Evolutionary conservation across 257 asterid species (phyloP).

Genomic region (Avicennia marina): DNA sequence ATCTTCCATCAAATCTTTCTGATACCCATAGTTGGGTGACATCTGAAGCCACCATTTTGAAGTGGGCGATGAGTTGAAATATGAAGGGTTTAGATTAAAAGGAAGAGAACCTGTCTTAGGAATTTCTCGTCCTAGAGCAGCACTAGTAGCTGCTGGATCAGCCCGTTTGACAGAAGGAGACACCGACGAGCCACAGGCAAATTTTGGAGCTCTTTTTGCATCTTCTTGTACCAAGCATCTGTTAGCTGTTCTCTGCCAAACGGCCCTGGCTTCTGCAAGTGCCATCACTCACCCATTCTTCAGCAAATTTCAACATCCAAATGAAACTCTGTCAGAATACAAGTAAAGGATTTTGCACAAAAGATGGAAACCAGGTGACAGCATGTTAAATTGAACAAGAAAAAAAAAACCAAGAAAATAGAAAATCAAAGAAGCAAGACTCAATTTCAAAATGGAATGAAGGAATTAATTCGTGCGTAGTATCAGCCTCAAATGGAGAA

Average conservation of each 20-base stretch:
- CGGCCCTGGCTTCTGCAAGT: conserved; percentile 74
- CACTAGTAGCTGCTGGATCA: conserved; percentile 32
- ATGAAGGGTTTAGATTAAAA: conserved; percentile 36
- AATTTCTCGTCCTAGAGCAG: conserved; percentile 32
- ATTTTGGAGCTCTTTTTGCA: conserved; percentile 88
- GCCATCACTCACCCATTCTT: conserved; percentile 51
- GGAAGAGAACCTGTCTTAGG: conserved; percentile 34
- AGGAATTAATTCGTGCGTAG: not conserved
- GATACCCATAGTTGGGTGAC: conserved; percentile 44
- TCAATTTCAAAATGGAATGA: not conserved
- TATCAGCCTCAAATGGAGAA: not conserved
- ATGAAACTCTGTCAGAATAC: not conserved
- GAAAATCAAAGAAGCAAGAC: not conserved
- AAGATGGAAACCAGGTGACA: too few species aligned
- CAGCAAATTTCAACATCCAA: not conserved
- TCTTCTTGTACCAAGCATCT: conserved; percentile 85
- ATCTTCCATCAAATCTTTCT: conserved; percentile 32
- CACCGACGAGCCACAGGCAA: conserved; percentile 66
- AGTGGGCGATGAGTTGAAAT: conserved; percentile 53
- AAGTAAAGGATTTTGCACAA: too few species aligned
- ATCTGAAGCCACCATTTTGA: conserved; percentile 84
- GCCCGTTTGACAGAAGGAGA: conserved; percentile 39
- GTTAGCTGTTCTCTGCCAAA: conserved; percentile 81
- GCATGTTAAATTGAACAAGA: too few species aligned
- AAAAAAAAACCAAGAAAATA: not conserved